phyloP scores from a whole-genome alignment of 1,139 yeast species.

The Geotrichum siamense region DNA sequence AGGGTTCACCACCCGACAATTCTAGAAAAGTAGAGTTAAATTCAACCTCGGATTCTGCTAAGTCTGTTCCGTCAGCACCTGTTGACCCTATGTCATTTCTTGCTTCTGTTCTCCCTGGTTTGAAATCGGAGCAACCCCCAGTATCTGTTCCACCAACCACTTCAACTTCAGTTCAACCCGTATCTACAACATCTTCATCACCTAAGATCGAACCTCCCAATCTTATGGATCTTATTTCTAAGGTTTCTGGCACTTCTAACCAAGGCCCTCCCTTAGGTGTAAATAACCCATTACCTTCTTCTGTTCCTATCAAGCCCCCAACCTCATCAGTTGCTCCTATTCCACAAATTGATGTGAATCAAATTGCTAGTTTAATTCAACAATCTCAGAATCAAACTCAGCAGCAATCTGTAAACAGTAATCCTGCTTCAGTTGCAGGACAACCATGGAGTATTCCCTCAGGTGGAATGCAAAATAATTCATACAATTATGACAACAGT shows the following conservation, averaged over 20 bases:
- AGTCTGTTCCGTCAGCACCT: background rate
- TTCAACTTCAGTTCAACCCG: constrained; percentile 12
- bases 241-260: constrained; percentile 32
- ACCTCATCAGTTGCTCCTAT: constrained; percentile 2
- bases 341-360: constrained; percentile 15
- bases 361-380: constrained; percentile 18
- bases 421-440: constrained; percentile 18
- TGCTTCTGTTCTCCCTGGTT: background rate
- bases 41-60: background rate
- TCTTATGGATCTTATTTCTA: constrained; percentile 35
- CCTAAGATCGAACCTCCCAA: constrained; percentile 19
- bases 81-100: background rate
- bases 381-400: background rate
- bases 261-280: constrained; percentile 8
- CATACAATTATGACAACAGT: constrained; percentile 1
- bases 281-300: constrained; percentile 24
- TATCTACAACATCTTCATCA: constrained; percentile 40
- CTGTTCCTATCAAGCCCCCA: constrained; percentile 24
- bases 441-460: constrained; percentile 18
- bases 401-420: constrained; percentile 7
- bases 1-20: constrained; percentile 28
- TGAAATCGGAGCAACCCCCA: background rate
- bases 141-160: background rate
- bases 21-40: constrained; percentile 19
- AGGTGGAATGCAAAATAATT: no score